Percentiles rank a stretch among this genome's conserved stretches.
Evolutionary conservation across 2,329 filamentous ascomycete species (phyloP).

Genomic region (Microcyclospora pomicola): DNA sequence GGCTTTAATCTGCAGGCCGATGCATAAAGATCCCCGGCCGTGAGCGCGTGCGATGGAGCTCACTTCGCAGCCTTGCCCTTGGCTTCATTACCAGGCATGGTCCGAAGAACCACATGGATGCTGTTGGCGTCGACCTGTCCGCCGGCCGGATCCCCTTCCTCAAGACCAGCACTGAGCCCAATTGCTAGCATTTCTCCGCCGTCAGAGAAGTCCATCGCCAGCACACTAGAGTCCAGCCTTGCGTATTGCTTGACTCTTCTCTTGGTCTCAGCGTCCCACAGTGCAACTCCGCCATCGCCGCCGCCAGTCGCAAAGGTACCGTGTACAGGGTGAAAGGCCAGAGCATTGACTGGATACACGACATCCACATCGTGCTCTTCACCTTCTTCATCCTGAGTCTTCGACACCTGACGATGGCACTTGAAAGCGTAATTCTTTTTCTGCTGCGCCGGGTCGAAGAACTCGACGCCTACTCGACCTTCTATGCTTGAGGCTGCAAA

Average conservation of each 20-base stretch:
- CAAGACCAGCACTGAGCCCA: conserved; percentile 73
- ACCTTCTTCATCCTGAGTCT: conserved; percentile 35
- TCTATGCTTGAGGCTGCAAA: conserved; percentile 91
- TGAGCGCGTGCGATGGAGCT: no score
- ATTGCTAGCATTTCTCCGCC: conserved; percentile 70
- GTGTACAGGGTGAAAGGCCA: conserved; percentile 70
- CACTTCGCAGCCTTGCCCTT: conserved; percentile 67
- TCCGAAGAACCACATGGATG: conserved; percentile 65
- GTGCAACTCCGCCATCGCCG: conserved; percentile 77
- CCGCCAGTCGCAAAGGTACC: conserved; percentile 84
- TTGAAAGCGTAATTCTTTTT: conserved; percentile 98
- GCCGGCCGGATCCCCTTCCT: conserved; percentile 62
- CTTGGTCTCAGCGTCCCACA: conserved; percentile 90
- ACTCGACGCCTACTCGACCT: conserved; percentile 89
- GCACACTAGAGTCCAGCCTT: conserved; percentile 65
- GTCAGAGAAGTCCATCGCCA: conserved; percentile 60
- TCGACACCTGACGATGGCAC: conserved; percentile 70
- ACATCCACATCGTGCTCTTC: conserved; percentile 68
- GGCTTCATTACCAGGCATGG: conserved; percentile 76
- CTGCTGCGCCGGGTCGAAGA: conserved; percentile 89
- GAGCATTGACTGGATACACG: conserved; percentile 81
- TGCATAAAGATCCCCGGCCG: no score
- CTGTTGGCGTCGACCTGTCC: conserved; percentile 16
- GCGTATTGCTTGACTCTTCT: conserved; percentile 80
- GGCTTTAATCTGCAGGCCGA: no score